A percentile compares a stretch with the other conserved stretches of the same genome.
Conservation (phyloP, 768 basidiomycete species). For the Tylopilus balloui region DNA sequence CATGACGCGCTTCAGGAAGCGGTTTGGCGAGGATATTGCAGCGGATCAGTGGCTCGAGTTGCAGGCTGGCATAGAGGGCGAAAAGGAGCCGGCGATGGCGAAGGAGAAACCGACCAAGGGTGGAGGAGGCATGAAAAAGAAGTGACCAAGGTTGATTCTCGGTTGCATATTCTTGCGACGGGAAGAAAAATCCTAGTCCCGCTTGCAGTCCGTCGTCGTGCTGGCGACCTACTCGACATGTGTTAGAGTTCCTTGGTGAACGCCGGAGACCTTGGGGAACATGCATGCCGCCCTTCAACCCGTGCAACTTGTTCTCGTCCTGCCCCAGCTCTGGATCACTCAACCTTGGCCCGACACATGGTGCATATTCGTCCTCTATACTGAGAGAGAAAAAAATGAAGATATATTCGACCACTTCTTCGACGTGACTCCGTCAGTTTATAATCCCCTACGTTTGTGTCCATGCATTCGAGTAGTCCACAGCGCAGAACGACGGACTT, state of each 20-base stretch:
- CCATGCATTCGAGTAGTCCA: too few relatives aligned
- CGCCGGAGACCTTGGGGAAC: too few relatives aligned
- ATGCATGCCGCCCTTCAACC: too few relatives aligned
- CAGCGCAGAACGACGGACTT: too few relatives aligned
- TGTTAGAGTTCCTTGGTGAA: not conserved
- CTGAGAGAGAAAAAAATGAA: too few relatives aligned
- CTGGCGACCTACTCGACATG: not conserved
- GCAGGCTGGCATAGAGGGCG: constrained; percentile 25
- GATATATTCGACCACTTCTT: too few relatives aligned
- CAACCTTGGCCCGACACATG: too few relatives aligned
- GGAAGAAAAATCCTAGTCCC: not conserved
- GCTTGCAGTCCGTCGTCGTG: not conserved
- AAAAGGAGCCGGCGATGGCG: constrained; percentile 25
- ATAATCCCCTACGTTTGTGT: too few relatives aligned
- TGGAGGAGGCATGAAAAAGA: constrained; percentile 14
- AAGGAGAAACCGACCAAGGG: constrained; percentile 19
- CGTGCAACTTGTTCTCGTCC: not conserved
- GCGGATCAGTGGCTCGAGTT: constrained; percentile 29
- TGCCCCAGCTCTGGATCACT: too few relatives aligned
- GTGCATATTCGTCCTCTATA: too few relatives aligned
- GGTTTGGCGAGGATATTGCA: constrained; percentile 54
- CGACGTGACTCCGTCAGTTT: too few relatives aligned
- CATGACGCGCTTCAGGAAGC: constrained; percentile 73
- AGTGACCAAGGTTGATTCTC: constrained; percentile 11
- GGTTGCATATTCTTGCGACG: not conserved